Percentiles rank a stretch among this genome's conserved stretches.
These are phyloP conservation scores for Bolboschoenoplectus hybrid DNA, from an alignment of 202 grass and related monocot genomes.

Conservation along the genomic window DNA sequence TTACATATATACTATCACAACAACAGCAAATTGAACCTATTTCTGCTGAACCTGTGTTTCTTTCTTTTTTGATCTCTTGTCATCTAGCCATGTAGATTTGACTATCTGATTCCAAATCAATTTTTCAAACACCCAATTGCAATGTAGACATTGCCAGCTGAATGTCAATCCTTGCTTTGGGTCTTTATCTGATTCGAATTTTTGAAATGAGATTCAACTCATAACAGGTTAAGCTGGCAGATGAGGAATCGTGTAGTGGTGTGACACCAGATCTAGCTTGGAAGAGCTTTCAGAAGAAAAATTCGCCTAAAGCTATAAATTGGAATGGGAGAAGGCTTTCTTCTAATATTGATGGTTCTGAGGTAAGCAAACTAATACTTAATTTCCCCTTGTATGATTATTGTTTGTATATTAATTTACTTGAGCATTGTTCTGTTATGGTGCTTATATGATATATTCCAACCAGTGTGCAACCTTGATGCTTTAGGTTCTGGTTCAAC, in stretches of 20 bases:
- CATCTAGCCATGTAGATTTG: constrained; percentile 17
- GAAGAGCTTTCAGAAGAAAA: constrained; percentile 80
- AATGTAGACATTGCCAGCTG: background rate
- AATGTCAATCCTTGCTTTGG: background rate
- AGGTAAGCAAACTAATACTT: constrained; percentile 51
- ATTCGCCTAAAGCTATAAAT: constrained; percentile 55
- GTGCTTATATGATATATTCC: background rate
- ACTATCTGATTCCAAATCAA: background rate
- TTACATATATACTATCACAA: background rate
- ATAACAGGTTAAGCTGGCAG: constrained; percentile 62
- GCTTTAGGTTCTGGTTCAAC: constrained; percentile 28
- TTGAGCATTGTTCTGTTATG: constrained; percentile 12
- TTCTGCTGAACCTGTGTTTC: background rate
- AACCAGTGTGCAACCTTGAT: background rate
- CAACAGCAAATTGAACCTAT: background rate
- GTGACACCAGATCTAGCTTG: constrained; percentile 79
- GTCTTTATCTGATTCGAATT: constrained; percentile 22
- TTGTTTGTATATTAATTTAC: constrained; percentile 43
- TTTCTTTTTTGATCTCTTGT: constrained; percentile 1
- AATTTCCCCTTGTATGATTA: constrained; percentile 15
- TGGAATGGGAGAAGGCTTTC: constrained; percentile 59
- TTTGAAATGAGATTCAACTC: constrained; percentile 21
- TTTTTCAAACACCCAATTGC: background rate
- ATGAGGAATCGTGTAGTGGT: constrained; percentile 60
- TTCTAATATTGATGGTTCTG: constrained; percentile 80